Percentiles rank a stretch among this genome's conserved stretches.
Evolutionary conservation across 2,329 filamentous ascomycete species (phyloP).

Genomic region (Colletotrichum kahawae): DNA sequence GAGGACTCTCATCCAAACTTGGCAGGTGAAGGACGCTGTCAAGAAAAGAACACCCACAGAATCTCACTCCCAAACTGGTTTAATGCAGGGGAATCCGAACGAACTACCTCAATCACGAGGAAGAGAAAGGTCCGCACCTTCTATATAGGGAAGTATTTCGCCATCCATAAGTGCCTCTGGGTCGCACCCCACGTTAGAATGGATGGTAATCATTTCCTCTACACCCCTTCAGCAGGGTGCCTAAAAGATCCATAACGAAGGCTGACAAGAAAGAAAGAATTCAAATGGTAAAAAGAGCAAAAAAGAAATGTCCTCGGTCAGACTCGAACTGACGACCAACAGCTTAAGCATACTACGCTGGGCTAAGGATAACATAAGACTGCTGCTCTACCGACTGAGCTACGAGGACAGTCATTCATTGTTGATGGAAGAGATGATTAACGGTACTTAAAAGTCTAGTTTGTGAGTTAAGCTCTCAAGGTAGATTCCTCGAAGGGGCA

Average conservation of each 20-base stretch:
- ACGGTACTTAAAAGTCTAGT: not conserved
- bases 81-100: not conserved
- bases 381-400: not conserved
- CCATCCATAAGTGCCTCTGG: not conserved
- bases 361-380: not conserved
- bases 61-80: not conserved
- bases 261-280: not conserved
- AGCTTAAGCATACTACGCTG: not conserved
- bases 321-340: not conserved
- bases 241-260: not conserved
- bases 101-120: not conserved
- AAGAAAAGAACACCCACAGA: too few species aligned
- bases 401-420: not conserved
- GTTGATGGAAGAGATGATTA: not conserved
- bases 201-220: not conserved
- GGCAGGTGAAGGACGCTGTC: not conserved
- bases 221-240: not conserved
- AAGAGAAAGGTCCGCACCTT: not conserved
- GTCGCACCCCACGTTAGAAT: not conserved
- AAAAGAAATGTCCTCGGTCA: not conserved
- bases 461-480: not conserved
- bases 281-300: not conserved
- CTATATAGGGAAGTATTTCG: too few species aligned
- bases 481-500: not conserved
- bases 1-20: not conserved